Evolutionary conservation across 805 yeast species (phyloP).

Genomic region (Myxozyma sirexii): DNA sequence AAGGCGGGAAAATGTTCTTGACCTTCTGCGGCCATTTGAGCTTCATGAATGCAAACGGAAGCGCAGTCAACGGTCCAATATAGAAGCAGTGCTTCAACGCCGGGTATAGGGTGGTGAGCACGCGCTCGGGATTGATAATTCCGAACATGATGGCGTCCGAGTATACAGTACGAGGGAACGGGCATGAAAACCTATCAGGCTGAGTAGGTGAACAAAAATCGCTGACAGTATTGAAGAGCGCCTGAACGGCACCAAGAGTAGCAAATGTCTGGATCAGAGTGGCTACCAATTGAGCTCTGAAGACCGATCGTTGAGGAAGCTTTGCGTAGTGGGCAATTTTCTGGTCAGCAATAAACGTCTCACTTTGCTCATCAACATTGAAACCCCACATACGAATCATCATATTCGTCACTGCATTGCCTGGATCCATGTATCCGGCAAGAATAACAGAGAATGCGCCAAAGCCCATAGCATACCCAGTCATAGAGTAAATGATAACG

Average conservation of each 20-base stretch:
- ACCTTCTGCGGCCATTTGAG: slow-evolving; percentile 12
- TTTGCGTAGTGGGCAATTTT: slow-evolving; percentile 57
- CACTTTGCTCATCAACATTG: slow-evolving; percentile 66
- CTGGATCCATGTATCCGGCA: slow-evolving; percentile 44
- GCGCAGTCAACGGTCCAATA: slow-evolving; percentile 15
- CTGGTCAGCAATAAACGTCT: slow-evolving; percentile 58
- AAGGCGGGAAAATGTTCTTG: slow-evolving; percentile 9
- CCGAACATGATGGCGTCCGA: slow-evolving; percentile 26
- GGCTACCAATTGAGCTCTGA: slow-evolving; percentile 42
- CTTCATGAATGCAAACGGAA: slow-evolving; percentile 16
- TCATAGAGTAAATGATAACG: slow-evolving; percentile 42
- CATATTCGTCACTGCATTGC: slow-evolving; percentile 57
- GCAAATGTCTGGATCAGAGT: slow-evolving; percentile 18
- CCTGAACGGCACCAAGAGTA: slow-evolving; percentile 22
- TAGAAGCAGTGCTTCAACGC: slow-evolving; percentile 19
- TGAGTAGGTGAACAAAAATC: slow-evolving; percentile 21
- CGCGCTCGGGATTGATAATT: slow-evolving; percentile 22
- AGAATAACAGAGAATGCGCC: slow-evolving; percentile 37
- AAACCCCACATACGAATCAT: slow-evolving; percentile 56
- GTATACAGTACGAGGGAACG: slow-evolving; percentile 22
- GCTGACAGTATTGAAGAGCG: slow-evolving; percentile 12
- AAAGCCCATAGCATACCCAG: slow-evolving; percentile 46
- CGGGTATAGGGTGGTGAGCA: slow-evolving; percentile 17
- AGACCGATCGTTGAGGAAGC: slow-evolving; percentile 49
- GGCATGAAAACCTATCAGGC: slow-evolving; percentile 14